Evolutionary conservation across 148 eudicot species (phyloP), one percentile per base, ranked within the genome.

Genomic region (Cornus controversa): DNA sequence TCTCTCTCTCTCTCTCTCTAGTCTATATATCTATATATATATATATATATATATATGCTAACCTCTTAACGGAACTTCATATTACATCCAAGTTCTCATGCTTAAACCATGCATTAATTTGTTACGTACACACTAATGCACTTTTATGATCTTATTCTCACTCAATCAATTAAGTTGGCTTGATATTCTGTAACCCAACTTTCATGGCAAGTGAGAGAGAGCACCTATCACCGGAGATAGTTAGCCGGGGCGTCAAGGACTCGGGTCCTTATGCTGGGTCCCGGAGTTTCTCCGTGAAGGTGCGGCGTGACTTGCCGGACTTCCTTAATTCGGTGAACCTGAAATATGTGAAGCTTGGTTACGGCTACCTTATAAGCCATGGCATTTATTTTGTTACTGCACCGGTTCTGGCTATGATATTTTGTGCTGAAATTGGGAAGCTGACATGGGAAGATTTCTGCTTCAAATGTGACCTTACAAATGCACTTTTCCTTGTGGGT

Each of bases 331-430:
- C 95, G 0, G 90, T 91, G 25, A 91, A 91, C 81, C 84, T 90
- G 22, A 84, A 87, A 23, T 87, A 90, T 58, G 98, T 88, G 24
- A 90, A 82, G 78, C 88, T 88, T 45, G 95, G 98, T 1, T 91
- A 93, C 66, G 79, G 80, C 6, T 87, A 91, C 77, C 86, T 91
- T 4, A 68, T 91, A 10, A 88, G 40, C 80, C 92, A 86, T 60
- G 84, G 90, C 23, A 20, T 87, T 24, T 91, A 88, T 73, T 67
- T 87, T 36, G 80, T 84, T 1, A 78, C 76, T 5, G 72, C 71
- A 3, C 97, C 95, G 0, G 23, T 91, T 40, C 9, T 86, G 7
- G 64, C 83, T 5, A 14, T 79, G 40, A 45, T 86, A 9, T 73
- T 86, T 23, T 80, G 86, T 58, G 78, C 84, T 18, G 78, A 80